Evolutionary conservation across 495 filamentous ascomycete species (phyloP), one percentile per base, ranked within the genome.

Genomic region (Neurospora pannonica): DNA sequence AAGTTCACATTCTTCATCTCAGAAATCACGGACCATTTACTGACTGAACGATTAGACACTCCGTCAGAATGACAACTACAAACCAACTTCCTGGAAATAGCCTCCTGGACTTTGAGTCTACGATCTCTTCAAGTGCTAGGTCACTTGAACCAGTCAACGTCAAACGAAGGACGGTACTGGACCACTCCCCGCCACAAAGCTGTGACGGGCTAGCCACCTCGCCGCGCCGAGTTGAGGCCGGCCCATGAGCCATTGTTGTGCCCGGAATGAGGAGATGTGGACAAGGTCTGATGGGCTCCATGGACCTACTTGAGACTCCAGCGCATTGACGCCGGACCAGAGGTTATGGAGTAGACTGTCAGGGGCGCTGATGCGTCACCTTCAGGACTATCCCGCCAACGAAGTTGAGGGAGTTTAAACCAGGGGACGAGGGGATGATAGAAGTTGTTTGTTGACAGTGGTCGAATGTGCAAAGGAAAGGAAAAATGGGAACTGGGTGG

Each of bases 71-170:
- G 15, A 67, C 19, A 34, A 67, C 54, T 17, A 19, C 54, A 2
- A 13, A 67, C 7, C 54, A 7, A 67, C 15, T 34, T 70, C 79
- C 79, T 67, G 76, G 75, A 70, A 77, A 81, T 46, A 42, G 38
- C 37, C 21, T 38, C 67, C 54, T 67, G 54, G 54, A 34, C 54
- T 10, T 67, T 31, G 24, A 19, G 24, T 67, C 28, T 6, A 34
- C 54, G 28, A 67, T 67, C 28, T 67, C 15, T 67, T 67, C 54
- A 67, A 67, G 54, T 34, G 54, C 28, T 67, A 67, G 28, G 54
- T 34, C 54, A 36, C 54, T 67, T 67, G 54, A 34, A 67, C 54
- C 54, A 67, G 54, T 67, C 54, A 67, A 67, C 54, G 54, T 67
- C 54, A 67, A 67, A 67, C 28, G 15, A 67, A 67, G 15, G 54